phyloP scores from a whole-genome alignment of 345 rosid genomes.

The Xanthoceras sorbifolium region DNA sequence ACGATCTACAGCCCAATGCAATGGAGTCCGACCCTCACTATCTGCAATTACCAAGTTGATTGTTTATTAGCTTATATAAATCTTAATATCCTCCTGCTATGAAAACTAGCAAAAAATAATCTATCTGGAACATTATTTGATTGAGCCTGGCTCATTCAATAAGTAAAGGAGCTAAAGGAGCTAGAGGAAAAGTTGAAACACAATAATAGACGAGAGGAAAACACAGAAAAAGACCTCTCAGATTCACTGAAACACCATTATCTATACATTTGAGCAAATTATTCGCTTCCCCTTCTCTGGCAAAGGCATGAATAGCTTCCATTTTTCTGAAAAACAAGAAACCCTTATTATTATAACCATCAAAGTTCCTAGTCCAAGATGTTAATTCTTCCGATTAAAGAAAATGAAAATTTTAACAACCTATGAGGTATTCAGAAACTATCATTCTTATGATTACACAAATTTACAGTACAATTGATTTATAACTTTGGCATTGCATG shows the following conservation, averaged over 20 bases:
- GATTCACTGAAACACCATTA: slow-evolving; percentile 67
- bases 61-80: slow-evolving; percentile 6
- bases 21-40: slow-evolving; percentile 87
- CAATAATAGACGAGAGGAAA: not conserved
- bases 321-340: slow-evolving; percentile 56
- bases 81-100: not conserved
- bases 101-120: not conserved
- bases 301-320: slow-evolving; percentile 86
- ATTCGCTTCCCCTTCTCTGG: slow-evolving; percentile 86
- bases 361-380: not conserved
- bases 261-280: slow-evolving; percentile 72
- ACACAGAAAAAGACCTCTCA: slow-evolving; percentile 48
- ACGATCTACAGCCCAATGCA: slow-evolving; percentile 98
- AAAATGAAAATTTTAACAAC: not conserved
- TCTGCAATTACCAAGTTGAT: slow-evolving; percentile 46
- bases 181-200: not conserved
- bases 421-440: not conserved
- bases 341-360: slow-evolving; percentile 10
- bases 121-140: not conserved
- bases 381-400: not conserved
- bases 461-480: not conserved
- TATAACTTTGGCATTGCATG: not conserved
- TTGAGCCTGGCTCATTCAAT: slow-evolving; percentile 1
- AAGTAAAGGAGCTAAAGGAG: not conserved
- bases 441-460: not conserved